phyloP scores from a whole-genome alignment of 257 asterid species.

The Solanum bulbocastanum region DNA sequence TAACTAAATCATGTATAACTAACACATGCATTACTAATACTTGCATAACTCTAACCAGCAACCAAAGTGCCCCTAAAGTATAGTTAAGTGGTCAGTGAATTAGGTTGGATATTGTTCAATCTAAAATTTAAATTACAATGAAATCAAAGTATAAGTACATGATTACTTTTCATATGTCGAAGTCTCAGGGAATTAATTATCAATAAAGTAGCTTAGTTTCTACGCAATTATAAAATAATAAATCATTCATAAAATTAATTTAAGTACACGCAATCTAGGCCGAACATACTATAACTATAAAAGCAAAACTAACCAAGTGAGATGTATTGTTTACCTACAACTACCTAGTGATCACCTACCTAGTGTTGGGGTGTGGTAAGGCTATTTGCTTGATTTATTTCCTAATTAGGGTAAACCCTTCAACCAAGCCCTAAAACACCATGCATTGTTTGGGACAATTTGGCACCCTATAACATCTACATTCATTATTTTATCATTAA shows the following conservation, averaged over 20 bases:
- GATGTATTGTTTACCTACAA: not conserved
- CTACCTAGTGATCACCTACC: not conserved
- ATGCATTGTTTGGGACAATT: constrained; percentile 5
- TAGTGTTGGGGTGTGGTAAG: not conserved
- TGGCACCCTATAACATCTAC: not conserved
- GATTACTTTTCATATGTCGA: not conserved
- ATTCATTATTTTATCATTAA: not conserved
- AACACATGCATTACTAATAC: no score
- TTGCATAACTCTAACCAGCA: no score
- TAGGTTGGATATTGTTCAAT: not conserved
- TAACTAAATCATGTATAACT: no score
- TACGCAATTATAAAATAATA: not conserved
- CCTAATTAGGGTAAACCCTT: not conserved
- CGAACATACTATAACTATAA: not conserved
- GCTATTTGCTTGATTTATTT: not conserved
- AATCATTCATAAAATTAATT: not conserved
- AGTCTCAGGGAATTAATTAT: not conserved
- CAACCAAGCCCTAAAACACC: not conserved
- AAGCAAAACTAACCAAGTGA: not conserved
- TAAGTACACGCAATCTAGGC: rapidly evolving
- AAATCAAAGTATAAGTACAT: not conserved
- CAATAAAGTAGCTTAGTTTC: rapidly evolving
- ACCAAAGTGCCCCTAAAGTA: not conserved
- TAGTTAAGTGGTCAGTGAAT: not conserved
- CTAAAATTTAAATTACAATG: not conserved